These are phyloP conservation scores for Metarhizium brunneum DNA, from an alignment of 2,329 filamentous ascomycete genomes.

Conservation along the genomic window DNA sequence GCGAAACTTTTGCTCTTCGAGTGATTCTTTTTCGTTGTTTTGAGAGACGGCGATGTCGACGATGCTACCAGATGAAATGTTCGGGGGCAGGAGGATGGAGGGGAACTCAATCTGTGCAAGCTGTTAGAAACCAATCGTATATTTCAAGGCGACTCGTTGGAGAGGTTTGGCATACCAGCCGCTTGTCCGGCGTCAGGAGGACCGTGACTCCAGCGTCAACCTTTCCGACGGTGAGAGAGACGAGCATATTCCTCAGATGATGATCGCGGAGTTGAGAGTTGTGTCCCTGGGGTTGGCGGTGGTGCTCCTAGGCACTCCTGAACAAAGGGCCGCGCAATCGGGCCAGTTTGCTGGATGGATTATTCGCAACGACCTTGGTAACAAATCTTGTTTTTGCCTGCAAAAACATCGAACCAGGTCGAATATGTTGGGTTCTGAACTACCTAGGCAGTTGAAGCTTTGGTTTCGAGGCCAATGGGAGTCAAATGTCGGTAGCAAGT, in stretches of 20 bases:
- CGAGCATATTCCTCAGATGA: constrained; percentile 60
- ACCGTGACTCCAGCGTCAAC: constrained; percentile 98
- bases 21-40: constrained; percentile 69
- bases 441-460: neutral
- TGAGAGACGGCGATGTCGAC: constrained; percentile 94
- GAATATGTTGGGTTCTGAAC: too few relatives aligned
- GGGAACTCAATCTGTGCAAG: constrained; percentile 87
- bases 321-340: neutral
- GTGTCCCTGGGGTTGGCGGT: neutral
- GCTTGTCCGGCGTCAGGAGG: constrained; percentile 91
- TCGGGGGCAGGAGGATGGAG: constrained; percentile 88
- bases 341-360: neutral
- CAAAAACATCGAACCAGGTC: too few relatives aligned
- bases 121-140: neutral
- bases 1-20: constrained; percentile 67
- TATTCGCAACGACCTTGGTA: neutral
- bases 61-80: constrained; percentile 92
- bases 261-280: neutral
- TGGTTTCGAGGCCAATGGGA: neutral
- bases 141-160: neutral
- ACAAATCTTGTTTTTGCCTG: neutral
- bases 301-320: neutral
- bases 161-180: constrained; percentile 58
- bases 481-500: neutral
- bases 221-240: constrained; percentile 97